A percentile compares a stretch with the other conserved stretches of the same genome.
Conservation (phyloP, 2,329 filamentous ascomycete genomes). For the Allantophomopsis lycopodina region DNA sequence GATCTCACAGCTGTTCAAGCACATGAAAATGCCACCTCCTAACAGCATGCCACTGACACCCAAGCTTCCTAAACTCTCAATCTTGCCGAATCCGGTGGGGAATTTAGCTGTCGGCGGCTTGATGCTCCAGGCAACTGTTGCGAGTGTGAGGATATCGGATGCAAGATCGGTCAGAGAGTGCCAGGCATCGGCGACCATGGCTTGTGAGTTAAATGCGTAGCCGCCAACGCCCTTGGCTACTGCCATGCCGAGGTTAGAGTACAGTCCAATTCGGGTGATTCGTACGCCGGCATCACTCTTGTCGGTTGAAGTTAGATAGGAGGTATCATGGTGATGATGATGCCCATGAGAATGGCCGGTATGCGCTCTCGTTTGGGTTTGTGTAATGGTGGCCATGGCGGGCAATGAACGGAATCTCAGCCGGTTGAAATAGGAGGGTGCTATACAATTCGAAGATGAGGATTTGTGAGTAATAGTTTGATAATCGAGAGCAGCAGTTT, state of each 20-base stretch:
- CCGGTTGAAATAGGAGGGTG: constrained; percentile 11
- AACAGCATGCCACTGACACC: constrained; percentile 88
- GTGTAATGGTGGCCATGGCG: constrained; percentile 15
- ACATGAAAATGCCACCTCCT: constrained; percentile 84
- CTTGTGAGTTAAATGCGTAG: constrained; percentile 89
- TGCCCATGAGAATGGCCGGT: constrained; percentile 38
- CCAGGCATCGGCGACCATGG: constrained; percentile 85
- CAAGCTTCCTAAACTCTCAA: constrained; percentile 89
- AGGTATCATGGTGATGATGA: constrained; percentile 70
- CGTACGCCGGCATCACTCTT: constrained; percentile 87
- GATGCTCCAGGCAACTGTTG: constrained; percentile 87
- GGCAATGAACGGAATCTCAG: constrained; percentile 10
- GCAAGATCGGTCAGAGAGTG: constrained; percentile 92
- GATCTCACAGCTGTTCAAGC: constrained; percentile 57
- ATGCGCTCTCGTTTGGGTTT: constrained; percentile 20
- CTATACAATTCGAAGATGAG: constrained; percentile 5
- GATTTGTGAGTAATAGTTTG: constrained; percentile 1
- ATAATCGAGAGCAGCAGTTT: constrained; percentile 12
- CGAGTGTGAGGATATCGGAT: constrained; percentile 85
- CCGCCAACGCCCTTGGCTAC: constrained; percentile 85
- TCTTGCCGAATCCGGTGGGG: constrained; percentile 86
- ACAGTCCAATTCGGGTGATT: constrained; percentile 80
- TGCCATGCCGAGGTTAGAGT: constrained; percentile 88
- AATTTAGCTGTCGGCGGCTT: constrained; percentile 73
- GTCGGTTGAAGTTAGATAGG: constrained; percentile 67